Conservation (phyloP, 306 rosid genomes). For the Malus domestica region DNA sequence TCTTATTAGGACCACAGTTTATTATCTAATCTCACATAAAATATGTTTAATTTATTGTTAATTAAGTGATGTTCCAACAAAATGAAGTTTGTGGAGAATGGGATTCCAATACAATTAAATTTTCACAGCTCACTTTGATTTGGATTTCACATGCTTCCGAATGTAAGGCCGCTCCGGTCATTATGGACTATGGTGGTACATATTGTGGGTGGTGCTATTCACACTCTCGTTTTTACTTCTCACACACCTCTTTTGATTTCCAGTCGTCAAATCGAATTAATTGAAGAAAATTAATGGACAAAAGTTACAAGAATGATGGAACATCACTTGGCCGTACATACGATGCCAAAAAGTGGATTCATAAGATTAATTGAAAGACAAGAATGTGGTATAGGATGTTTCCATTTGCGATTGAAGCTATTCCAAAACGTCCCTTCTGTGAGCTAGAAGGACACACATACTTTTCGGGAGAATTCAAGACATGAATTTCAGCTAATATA, state of each 20-base stretch:
- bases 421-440: not conserved
- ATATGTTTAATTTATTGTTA: not conserved
- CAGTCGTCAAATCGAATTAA: no score
- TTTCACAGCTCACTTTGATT: conserved; percentile 21
- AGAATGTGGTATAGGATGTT: not conserved
- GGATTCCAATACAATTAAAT: conserved; percentile 40
- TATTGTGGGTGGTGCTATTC: no score
- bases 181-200: not conserved
- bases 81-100: conserved; percentile 47
- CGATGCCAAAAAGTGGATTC: not conserved
- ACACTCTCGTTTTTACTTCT: no score
- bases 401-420: not conserved
- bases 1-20: conserved; percentile 24
- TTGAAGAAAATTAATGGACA: no score
- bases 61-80: conserved; percentile 18
- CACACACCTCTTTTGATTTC: no score
- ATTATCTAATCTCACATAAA: not conserved
- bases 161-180: not conserved
- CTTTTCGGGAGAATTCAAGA: not conserved
- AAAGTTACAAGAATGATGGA: not conserved
- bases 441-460: not conserved
- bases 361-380: not conserved
- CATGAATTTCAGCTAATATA: no score
- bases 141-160: conserved; percentile 29
- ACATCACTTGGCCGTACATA: conserved; percentile 20